Base-by-base conservation (phyloP, 1,139 yeast species). In the Petasospora rhodanensis region DNA sequence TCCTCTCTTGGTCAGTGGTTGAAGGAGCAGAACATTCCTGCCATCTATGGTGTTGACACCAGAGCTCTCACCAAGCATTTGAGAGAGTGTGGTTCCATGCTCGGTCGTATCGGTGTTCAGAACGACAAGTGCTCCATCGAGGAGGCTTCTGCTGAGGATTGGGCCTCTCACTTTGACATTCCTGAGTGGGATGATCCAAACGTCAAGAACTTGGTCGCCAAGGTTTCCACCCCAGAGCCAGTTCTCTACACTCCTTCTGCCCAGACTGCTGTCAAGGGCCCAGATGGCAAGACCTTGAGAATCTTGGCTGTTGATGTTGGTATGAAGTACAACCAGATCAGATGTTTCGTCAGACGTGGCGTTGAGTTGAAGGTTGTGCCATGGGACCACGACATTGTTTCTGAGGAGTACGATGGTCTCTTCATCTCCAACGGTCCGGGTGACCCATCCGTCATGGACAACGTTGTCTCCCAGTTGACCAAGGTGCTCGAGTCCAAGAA, bases 371-470 rank as follows among this genome's bases (percentile, higher is more conserved):
- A 79, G 58, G 97, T 93, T 40, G 96, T 93, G 32, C 98, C 98
- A 41, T 91, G 94, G 91, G 80, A 93, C 59, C 76, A 87, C 57
- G 96, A 89, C 61, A 80, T 83, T 58, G 66, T 83, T 42, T 54
- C 61, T 31, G 91, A 85, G 57, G 69, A 75, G 43, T 93, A 82
- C 58, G 97, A 93, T 60, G 99, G 98, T 67, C 70, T 93, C 54
- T 93, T 93, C 63, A 72, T 91, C 47, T 87, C 97, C 38, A 93
- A 93, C 62, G 99, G 99, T 68, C 99, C 99, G 26, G 99, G 99
- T 74, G 97, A 93, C 66, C 99, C 99, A 40, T 76, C 94, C 28
- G 85, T 83, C 40, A 72, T 93, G 78, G 59, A 76, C 37, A 68
- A 66, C 16, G 76, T 84, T 37, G 83, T 80, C 29, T 68, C 64